Conservation (phyloP, 2,329 filamentous ascomycete genomes). For the Teratosphaeria viscida region DNA sequence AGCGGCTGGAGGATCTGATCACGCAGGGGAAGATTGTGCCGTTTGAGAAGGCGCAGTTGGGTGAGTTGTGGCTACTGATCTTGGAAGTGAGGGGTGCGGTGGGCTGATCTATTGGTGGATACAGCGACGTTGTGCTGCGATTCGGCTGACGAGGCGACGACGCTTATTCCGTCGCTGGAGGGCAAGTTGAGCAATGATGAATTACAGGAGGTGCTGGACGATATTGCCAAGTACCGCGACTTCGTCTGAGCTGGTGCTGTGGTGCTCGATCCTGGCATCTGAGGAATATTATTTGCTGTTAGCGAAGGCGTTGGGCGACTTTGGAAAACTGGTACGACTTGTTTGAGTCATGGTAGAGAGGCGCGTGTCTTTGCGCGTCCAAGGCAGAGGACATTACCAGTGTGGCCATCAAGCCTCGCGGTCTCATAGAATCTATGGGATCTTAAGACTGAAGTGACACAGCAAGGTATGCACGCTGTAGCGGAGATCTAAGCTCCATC, state of each 20-base stretch:
- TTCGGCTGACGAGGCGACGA: slow-evolving; percentile 89
- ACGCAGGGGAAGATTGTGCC: slow-evolving; percentile 63
- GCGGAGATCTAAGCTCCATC: neutral
- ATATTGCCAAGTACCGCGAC: slow-evolving; percentile 69
- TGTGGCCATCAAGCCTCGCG: too few relatives aligned
- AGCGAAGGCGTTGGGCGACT: neutral
- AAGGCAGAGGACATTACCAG: too few relatives aligned
- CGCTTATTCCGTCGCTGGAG: slow-evolving; percentile 76
- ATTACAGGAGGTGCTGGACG: slow-evolving; percentile 75
- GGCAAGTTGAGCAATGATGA: slow-evolving; percentile 88
- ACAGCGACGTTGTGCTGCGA: slow-evolving; percentile 85
- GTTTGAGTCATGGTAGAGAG: neutral
- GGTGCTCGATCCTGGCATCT: neutral
- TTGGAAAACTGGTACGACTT: neutral
- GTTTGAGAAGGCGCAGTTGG: slow-evolving; percentile 88
- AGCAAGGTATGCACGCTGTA: neutral
- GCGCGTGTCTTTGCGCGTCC: neutral
- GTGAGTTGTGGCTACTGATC: slow-evolving; percentile 39
- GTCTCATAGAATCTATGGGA: too few relatives aligned
- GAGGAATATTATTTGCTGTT: neutral
- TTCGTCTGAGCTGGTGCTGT: slow-evolving; percentile 14
- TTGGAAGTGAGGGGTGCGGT: neutral
- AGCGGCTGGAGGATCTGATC: slow-evolving; percentile 76
- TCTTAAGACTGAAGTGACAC: neutral
- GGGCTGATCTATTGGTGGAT: neutral